Conservation (phyloP, 2,329 filamentous ascomycete species). For the Aquanectria penicillioides region DNA sequence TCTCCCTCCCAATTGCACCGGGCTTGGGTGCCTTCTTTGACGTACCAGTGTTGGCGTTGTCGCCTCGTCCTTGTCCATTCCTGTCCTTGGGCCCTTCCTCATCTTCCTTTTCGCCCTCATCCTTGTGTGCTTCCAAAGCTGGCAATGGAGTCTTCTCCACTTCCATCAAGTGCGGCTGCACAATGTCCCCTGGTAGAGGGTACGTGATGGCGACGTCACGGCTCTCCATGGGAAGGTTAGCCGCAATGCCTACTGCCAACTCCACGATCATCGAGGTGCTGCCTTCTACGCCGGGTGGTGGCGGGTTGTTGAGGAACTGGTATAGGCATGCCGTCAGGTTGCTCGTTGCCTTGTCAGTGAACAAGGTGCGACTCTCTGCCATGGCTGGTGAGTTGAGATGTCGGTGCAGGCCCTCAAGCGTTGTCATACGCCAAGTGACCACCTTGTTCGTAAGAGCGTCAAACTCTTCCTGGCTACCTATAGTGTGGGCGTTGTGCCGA, state of each 20-base stretch:
- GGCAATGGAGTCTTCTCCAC: conserved; percentile 79
- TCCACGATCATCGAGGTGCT: conserved; percentile 94
- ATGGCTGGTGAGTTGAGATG: conserved; percentile 73
- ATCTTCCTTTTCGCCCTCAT: conserved; percentile 53
- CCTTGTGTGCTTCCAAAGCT: conserved; percentile 61
- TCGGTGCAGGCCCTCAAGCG: conserved; percentile 86
- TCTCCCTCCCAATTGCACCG: conserved; percentile 26
- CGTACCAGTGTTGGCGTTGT: conserved; percentile 62
- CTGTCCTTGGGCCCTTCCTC: conserved; percentile 56
- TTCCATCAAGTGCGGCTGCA: conserved; percentile 84
- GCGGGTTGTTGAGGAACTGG: conserved; percentile 78
- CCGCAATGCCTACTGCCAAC: conserved; percentile 84
- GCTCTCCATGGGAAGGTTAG: conserved; percentile 89
- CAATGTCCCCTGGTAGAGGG: conserved; percentile 77
- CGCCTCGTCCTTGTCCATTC: conserved; percentile 53
- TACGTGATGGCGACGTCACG: conserved; percentile 91
- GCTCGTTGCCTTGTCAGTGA: conserved; percentile 76
- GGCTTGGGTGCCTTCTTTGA: conserved; percentile 33
- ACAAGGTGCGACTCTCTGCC: conserved; percentile 71
- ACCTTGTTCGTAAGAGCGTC: conserved; percentile 89
- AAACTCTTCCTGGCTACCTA: conserved; percentile 85
- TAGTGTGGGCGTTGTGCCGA: conserved; percentile 76
- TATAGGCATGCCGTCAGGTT: conserved; percentile 76
- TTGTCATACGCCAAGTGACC: conserved; percentile 92
- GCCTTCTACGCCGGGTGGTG: conserved; percentile 84